Evolutionary conservation across 176 grass and related monocot genomes (phyloP).

Genomic region (Tillandsia fasciculata): DNA sequence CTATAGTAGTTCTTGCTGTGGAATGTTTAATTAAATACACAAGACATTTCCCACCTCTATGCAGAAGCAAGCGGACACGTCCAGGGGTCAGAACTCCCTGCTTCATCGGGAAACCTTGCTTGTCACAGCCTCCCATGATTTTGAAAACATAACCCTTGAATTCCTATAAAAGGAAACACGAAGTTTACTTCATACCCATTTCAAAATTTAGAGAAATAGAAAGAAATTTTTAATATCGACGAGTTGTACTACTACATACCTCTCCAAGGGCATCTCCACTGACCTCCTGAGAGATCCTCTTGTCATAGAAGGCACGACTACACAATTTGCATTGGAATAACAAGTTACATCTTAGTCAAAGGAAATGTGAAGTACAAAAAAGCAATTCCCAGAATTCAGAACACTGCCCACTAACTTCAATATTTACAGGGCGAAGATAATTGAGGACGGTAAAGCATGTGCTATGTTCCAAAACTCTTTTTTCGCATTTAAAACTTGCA

Average conservation of each 20-base stretch:
- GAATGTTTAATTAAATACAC: background rate
- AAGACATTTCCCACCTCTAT: slow-evolving; percentile 44
- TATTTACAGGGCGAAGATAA: too few relatives aligned
- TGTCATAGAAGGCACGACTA: slow-evolving; percentile 71
- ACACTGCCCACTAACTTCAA: too few relatives aligned
- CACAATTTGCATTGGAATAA: slow-evolving; percentile 6
- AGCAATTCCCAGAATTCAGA: background rate
- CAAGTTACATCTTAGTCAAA: background rate
- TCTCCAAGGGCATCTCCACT: slow-evolving; percentile 61
- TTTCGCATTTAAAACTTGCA: too few relatives aligned
- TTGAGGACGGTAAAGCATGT: too few relatives aligned
- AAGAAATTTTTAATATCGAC: background rate
- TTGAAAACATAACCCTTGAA: slow-evolving; percentile 89
- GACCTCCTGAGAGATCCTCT: slow-evolving; percentile 85
- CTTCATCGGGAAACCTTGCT: slow-evolving; percentile 95
- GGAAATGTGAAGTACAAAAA: background rate
- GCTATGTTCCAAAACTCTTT: too few relatives aligned
- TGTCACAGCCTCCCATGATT: slow-evolving; percentile 91
- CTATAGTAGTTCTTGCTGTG: too few relatives aligned
- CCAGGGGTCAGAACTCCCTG: slow-evolving; percentile 77
- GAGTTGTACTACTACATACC: slow-evolving; percentile 18
- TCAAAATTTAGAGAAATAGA: background rate
- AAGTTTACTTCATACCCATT: background rate
- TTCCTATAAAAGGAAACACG: slow-evolving; percentile 39
- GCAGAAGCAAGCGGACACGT: slow-evolving; percentile 73